A percentile compares a stretch with the other conserved stretches of the same genome.
These are phyloP conservation scores for Metschnikowia similis DNA, from an alignment of 805 yeast species.

Conservation along the genomic window DNA sequence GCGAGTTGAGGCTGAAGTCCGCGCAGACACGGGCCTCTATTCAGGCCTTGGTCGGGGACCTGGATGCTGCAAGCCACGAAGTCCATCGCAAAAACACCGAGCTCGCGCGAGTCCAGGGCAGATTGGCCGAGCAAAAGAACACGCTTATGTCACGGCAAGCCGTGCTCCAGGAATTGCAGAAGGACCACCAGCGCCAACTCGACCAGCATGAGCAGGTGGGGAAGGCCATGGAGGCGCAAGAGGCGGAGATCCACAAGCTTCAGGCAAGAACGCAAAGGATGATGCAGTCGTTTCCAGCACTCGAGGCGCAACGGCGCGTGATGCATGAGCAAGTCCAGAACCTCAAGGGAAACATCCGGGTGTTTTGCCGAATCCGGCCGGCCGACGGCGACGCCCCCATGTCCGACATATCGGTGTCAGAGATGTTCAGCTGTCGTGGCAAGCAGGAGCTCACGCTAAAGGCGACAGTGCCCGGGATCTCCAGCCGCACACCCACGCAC, in stretches of 20 bases:
- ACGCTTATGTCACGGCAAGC: neutral
- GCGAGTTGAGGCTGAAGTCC: constrained; percentile 9
- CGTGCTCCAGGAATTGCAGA: neutral
- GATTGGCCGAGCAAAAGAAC: neutral
- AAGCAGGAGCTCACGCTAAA: constrained; percentile 30
- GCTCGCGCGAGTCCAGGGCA: neutral
- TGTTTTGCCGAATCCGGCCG: constrained; percentile 83
- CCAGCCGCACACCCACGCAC: constrained; percentile 1
- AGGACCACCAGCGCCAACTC: neutral
- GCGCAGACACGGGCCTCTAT: constrained; percentile 3
- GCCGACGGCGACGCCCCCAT: neutral
- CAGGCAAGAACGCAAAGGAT: neutral
- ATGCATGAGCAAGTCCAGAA: constrained; percentile 78
- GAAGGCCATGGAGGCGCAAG: constrained; percentile 8
- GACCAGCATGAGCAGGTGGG: neutral
- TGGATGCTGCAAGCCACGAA: neutral
- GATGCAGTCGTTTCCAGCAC: constrained; percentile 36
- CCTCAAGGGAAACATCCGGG: constrained; percentile 86
- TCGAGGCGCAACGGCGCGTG: constrained; percentile 55
- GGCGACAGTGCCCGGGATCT: neutral
- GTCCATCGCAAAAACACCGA: neutral
- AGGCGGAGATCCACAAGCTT: constrained; percentile 8
- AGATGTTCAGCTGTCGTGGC: constrained; percentile 30
- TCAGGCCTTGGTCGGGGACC: neutral
- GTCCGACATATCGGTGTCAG: constrained; percentile 8